phyloP scores from a whole-genome alignment of 1,284 basidiomycete genomes.

The Melampsora americana region DNA sequence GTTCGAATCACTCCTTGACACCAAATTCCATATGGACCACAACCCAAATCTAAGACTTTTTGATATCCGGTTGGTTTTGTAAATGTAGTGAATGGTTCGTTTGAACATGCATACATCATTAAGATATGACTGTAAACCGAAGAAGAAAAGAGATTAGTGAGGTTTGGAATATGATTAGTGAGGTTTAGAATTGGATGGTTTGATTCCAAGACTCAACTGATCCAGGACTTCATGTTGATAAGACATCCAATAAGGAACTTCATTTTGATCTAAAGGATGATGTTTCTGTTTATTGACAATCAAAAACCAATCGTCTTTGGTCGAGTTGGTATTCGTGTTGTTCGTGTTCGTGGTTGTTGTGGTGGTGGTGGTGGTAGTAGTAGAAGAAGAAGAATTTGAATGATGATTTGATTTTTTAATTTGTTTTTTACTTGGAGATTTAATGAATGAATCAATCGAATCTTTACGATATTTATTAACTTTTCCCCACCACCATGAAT shows the following conservation, averaged over 20 bases:
- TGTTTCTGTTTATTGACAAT: conserved; percentile 10
- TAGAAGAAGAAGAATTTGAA: too few species aligned
- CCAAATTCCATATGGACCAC: conserved; percentile 34
- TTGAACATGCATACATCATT: conserved; percentile 20
- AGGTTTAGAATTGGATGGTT: too few species aligned
- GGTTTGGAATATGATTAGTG: too few species aligned
- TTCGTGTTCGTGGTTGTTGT: too few species aligned
- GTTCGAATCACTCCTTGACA: conserved; percentile 21
- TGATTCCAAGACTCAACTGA: conserved; percentile 14
- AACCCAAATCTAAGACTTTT: conserved; percentile 35
- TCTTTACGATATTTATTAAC: too few species aligned
- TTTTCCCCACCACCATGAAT: too few species aligned
- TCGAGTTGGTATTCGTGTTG: too few species aligned
- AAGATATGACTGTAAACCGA: conserved; percentile 20
- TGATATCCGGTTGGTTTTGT: not conserved
- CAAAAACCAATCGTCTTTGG: conserved; percentile 10
- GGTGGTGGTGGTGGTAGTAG: too few species aligned
- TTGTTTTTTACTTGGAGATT: too few species aligned
- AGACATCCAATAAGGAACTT: conserved; percentile 39
- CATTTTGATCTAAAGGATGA: conserved; percentile 18
- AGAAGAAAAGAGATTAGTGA: too few species aligned
- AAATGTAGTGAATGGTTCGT: not conserved
- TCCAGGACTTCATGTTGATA: conserved; percentile 22
- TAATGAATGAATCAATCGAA: too few species aligned
- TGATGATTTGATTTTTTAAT: too few species aligned